Base-by-base conservation (phyloP, 176 grass and related monocot genomes). In the Raddia guianensis region DNA sequence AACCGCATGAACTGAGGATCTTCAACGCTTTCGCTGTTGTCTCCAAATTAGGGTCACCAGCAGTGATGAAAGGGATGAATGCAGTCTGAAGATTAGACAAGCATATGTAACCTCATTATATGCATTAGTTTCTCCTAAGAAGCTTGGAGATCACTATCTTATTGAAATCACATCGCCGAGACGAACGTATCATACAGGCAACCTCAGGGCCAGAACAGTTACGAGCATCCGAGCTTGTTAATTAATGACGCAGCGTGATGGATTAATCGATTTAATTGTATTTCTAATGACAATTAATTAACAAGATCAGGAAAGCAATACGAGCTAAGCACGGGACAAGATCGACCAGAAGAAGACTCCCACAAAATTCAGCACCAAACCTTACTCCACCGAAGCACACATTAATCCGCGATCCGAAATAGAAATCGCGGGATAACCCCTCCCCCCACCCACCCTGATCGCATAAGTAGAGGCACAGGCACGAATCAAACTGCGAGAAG, bases 41-140 rank as follows among this genome's bases (percentile, higher is more conserved):
- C 2, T 2, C 75, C 79, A 99, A 44, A 77, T 99, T 92, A 80
- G 96, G 96, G 76, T 99, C 96, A 7, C 96, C 92, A 15, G 96
- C 92, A 0, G 88, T 95, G 66, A 99, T 95, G 82, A 99, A 99
- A 0, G 96, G 92, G 69, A 99, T 90, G 73, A 99, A 79, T 2
- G 92, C 95, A 48, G 84, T 89, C 95, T 98, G 82, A 56, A 40
- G 37, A 5, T 40, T 40, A 40, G 15, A 45, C 45, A 70, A 1
- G n/a, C 32, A 27, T 50, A 33, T 47, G 7, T 20, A 69, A 69
- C 18, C 44, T 48, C n/a, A 68, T 18, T 12, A 19, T 34, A 12
- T 51, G 11, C 20, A 32, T 27, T 51, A 51, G 6, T 11, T 9
- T 51, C 45, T 32, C 49, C 46, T 49, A 70, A 70, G 45, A 16